A percentile compares a stretch with the other conserved stretches of the same genome.
Evolutionary conservation across 2,329 filamentous ascomycete species (phyloP).

Genomic region (Pyricularia grisea): DNA sequence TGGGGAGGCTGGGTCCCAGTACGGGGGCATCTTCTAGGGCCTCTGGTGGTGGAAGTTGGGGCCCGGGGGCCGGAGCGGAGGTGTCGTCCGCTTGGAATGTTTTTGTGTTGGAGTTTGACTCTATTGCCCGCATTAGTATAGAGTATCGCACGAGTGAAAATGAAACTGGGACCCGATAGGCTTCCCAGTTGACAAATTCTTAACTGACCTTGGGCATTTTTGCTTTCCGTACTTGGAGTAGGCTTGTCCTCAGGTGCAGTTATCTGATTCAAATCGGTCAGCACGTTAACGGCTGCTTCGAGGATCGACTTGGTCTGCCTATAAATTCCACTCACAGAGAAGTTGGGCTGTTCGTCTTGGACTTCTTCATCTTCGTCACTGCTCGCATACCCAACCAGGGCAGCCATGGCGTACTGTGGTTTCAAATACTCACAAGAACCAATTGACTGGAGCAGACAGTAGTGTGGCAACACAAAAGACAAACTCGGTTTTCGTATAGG

Average conservation of each 20-base stretch:
- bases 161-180: not conserved
- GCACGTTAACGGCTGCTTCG: not conserved
- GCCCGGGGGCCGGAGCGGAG: not conserved
- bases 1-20: slow-evolving; percentile 11
- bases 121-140: not conserved
- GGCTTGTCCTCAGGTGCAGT: not conserved
- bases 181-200: not conserved
- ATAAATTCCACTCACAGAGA: not conserved
- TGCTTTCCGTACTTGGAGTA: not conserved
- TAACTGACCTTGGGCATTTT: not conserved
- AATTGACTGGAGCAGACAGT: too few relatives aligned
- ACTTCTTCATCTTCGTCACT: slow-evolving; percentile 41
- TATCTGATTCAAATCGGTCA: not conserved
- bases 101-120: not conserved
- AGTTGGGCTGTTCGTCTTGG: not conserved
- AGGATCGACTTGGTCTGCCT: too few relatives aligned
- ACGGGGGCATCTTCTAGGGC: slow-evolving; percentile 2
- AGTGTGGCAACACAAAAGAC: too few relatives aligned
- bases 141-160: not conserved
- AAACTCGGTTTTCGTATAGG: too few relatives aligned
- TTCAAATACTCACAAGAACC: too few relatives aligned
- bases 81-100: not conserved
- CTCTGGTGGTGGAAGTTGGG: slow-evolving; percentile 4
- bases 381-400: slow-evolving; percentile 40
- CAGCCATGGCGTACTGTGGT: slow-evolving; percentile 22